phyloP scores from a whole-genome alignment of 2,329 filamentous ascomycete genomes.

The Knufia fluminis region DNA sequence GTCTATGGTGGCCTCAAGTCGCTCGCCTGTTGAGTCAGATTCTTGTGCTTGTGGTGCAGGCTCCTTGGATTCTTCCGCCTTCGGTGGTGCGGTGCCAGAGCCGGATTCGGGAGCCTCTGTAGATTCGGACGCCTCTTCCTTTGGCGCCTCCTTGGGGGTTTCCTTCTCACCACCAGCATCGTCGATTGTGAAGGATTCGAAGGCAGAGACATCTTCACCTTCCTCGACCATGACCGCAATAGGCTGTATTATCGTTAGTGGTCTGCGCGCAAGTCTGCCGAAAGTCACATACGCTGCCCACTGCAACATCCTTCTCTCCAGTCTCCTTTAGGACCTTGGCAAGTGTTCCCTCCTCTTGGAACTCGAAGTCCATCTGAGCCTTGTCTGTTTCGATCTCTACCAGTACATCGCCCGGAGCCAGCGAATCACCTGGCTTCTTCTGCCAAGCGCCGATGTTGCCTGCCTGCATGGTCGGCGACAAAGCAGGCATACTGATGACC shows the following conservation, averaged over 20 bases:
- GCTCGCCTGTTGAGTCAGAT: constrained; percentile 57
- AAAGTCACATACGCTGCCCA: constrained; percentile 69
- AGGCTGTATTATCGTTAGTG: constrained; percentile 51
- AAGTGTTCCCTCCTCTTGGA: constrained; percentile 93
- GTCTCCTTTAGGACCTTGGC: constrained; percentile 90
- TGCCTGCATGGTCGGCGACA: constrained; percentile 94
- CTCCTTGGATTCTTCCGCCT: constrained; percentile 38
- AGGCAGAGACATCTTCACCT: constrained; percentile 74
- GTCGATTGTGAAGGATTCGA: constrained; percentile 76
- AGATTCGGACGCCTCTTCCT: constrained; percentile 54
- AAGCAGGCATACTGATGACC: constrained; percentile 92
- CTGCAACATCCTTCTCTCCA: constrained; percentile 85
- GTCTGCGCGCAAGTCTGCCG: constrained; percentile 2
- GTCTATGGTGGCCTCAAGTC: constrained; percentile 73
- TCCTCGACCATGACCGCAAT: constrained; percentile 95
- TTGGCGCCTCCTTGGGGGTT: constrained; percentile 51
- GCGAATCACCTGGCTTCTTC: constrained; percentile 85
- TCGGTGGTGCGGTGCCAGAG: constrained; percentile 50
- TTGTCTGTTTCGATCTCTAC: constrained; percentile 99
- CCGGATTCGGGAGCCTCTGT: constrained; percentile 51
- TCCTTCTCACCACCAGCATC: constrained; percentile 82
- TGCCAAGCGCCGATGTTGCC: constrained; percentile 97
- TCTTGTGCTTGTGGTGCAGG: constrained; percentile 53
- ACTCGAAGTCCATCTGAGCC: constrained; percentile 99
- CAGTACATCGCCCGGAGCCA: constrained; percentile 86